Percentiles rank a stretch among this genome's conserved stretches.
These are phyloP conservation scores for Harrya chromipes DNA, from an alignment of 768 basidiomycete genomes.

Conservation along the genomic window DNA sequence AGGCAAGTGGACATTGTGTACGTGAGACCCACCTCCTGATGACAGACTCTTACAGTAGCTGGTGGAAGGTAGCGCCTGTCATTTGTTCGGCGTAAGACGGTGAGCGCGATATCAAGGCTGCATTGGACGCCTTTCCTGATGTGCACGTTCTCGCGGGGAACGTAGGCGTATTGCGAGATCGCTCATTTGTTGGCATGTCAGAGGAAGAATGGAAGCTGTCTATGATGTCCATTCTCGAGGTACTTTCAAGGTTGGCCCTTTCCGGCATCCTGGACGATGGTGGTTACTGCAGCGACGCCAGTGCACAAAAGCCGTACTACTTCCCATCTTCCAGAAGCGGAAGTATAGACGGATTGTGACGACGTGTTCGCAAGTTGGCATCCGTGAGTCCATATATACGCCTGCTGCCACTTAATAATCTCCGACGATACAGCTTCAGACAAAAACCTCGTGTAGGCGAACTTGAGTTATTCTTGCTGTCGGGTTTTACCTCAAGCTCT, in stretches of 20 bases:
- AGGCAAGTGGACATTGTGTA: conserved; percentile 41
- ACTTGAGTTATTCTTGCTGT: conserved; percentile 41
- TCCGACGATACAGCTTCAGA: conserved; percentile 44
- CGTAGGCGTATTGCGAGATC: conserved; percentile 92
- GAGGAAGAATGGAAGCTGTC: conserved; percentile 95
- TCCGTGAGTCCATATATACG: conserved; percentile 55
- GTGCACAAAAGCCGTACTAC: conserved; percentile 95
- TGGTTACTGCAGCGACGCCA: conserved; percentile 24
- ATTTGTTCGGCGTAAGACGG: conserved; percentile 91
- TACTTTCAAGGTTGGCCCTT: conserved; percentile 72
- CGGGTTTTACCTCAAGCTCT: neutral
- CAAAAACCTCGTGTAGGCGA: conserved; percentile 93
- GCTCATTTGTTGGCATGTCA: conserved; percentile 85
- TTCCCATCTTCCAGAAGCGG: conserved; percentile 94
- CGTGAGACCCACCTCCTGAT: neutral
- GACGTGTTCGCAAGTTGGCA: conserved; percentile 86
- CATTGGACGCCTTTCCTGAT: conserved; percentile 80
- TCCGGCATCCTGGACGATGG: neutral
- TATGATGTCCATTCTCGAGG: conserved; percentile 88
- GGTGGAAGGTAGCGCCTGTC: conserved; percentile 83
- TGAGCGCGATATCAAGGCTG: conserved; percentile 82
- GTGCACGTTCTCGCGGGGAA: conserved; percentile 90
- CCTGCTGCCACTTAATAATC: neutral
- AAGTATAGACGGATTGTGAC: conserved; percentile 95
- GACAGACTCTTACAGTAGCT: conserved; percentile 43